A percentile compares a stretch with the other conserved stretches of the same genome.
phyloP scores from a whole-genome alignment of 1,284 basidiomycete genomes.

The Boletus semigastroideus region DNA sequence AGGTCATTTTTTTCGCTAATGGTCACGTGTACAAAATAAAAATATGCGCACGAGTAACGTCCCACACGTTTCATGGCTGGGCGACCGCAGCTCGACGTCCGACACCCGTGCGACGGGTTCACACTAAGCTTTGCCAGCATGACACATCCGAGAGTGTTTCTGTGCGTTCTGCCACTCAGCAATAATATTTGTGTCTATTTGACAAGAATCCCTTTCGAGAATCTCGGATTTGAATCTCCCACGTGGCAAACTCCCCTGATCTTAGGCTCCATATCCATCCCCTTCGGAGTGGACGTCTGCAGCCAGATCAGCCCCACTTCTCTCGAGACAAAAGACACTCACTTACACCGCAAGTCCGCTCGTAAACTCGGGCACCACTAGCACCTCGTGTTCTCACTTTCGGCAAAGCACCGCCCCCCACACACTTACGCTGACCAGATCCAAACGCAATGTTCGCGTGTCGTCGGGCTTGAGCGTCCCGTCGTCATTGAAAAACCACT shows the following conservation, averaged over 20 bases:
- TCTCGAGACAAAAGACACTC: background rate
- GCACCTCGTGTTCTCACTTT: slow-evolving; percentile 9
- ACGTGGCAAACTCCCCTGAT: too few relatives aligned
- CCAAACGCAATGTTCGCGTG: slow-evolving; percentile 18
- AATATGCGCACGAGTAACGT: too few relatives aligned
- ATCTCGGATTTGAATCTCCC: too few relatives aligned
- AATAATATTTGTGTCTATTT: too few relatives aligned
- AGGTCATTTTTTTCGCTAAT: slow-evolving; percentile 15
- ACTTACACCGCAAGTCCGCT: slow-evolving; percentile 11
- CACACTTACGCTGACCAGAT: slow-evolving; percentile 22
- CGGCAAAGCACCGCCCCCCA: slow-evolving; percentile 17
- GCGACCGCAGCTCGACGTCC: too few relatives aligned
- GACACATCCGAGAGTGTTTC: too few relatives aligned
- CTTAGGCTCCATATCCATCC: slow-evolving; percentile 2
- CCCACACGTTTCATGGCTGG: background rate
- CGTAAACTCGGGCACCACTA: slow-evolving; percentile 10
- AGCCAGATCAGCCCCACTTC: background rate
- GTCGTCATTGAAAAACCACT: slow-evolving; percentile 20
- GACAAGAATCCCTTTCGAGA: too few relatives aligned
- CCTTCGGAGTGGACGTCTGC: slow-evolving; percentile 13
- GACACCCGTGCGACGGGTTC: too few relatives aligned
- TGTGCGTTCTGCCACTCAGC: too few relatives aligned
- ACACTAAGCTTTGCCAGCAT: too few relatives aligned
- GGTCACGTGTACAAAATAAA: slow-evolving; percentile 9
- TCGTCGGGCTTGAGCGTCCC: slow-evolving; percentile 19